Percentiles rank a stretch among this genome's conserved stretches.
phyloP scores from a whole-genome alignment of 306 rosid species.

The Cucumis cinereus region DNA sequence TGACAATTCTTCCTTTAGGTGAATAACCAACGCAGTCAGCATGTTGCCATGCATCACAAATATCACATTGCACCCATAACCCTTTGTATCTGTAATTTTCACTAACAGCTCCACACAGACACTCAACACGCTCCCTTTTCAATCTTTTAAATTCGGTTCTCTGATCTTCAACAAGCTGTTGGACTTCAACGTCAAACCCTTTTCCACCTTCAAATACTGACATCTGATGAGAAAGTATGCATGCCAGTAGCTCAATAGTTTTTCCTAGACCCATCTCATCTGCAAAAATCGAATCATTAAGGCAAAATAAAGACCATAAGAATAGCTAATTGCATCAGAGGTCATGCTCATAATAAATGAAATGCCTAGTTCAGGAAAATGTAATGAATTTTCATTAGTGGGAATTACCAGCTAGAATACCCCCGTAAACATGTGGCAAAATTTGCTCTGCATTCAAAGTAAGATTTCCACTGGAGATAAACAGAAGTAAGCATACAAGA shows the following conservation, averaged over 20 bases:
- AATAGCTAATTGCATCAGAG: not conserved
- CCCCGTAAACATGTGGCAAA: slow-evolving; percentile 60
- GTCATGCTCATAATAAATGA: not conserved
- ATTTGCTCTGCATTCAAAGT: slow-evolving; percentile 44
- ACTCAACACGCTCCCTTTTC: slow-evolving; percentile 81
- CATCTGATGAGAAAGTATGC: slow-evolving; percentile 66
- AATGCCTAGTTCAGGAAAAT: not conserved
- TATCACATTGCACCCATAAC: slow-evolving; percentile 94
- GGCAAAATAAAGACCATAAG: slow-evolving; percentile 14
- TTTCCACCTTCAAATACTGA: slow-evolving; percentile 35
- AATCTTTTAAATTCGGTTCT: slow-evolving; percentile 43
- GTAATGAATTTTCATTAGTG: not conserved
- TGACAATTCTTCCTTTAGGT: slow-evolving; percentile 40
- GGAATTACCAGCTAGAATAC: slow-evolving; percentile 89
- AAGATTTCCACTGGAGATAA: slow-evolving; percentile 69
- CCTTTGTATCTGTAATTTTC: slow-evolving; percentile 64
- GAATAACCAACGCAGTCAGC: slow-evolving; percentile 92
- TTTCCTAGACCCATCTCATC: slow-evolving; percentile 98
- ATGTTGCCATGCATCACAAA: slow-evolving; percentile 98
- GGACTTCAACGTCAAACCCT: slow-evolving; percentile 19
- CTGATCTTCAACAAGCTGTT: slow-evolving; percentile 22
- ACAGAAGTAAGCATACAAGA: slow-evolving; percentile 20
- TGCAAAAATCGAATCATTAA: slow-evolving; percentile 20
- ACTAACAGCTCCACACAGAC: slow-evolving; percentile 79
- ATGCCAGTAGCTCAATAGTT: slow-evolving; percentile 89